phyloP scores from a whole-genome alignment of 495 filamentous ascomycete genomes.

The Poronia punctata region DNA sequence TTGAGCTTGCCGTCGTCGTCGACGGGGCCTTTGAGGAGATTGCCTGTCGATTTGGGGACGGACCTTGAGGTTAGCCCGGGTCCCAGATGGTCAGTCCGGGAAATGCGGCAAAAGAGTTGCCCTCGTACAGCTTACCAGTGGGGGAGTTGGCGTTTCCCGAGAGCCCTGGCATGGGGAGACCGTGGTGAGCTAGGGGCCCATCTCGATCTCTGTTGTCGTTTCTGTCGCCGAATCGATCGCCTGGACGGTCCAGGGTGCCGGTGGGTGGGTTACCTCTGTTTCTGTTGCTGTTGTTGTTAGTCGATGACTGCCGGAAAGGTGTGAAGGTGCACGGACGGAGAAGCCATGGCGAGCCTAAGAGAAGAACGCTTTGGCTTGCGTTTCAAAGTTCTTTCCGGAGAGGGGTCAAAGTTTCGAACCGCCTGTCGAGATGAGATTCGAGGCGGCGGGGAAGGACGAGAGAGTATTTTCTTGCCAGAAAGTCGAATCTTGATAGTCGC shows the following conservation, averaged over 20 bases:
- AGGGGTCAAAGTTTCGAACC: slow-evolving; percentile 1
- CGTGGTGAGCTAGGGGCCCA: slow-evolving; percentile 2
- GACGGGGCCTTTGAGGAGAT: slow-evolving; percentile 31
- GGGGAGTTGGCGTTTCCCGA: slow-evolving; percentile 29
- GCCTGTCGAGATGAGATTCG: slow-evolving; percentile 8
- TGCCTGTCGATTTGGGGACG: slow-evolving; percentile 13
- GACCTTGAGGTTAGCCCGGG: slow-evolving; percentile 6
- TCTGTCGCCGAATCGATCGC: slow-evolving; percentile 9
- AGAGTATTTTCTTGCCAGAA: slow-evolving; percentile 11
- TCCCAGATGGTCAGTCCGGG: background rate
- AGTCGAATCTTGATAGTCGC: slow-evolving; percentile 2
- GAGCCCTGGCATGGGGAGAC: slow-evolving; percentile 28
- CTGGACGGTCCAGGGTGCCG: slow-evolving; percentile 7
- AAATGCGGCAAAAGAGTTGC: too few species aligned
- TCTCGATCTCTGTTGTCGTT: slow-evolving; percentile 5
- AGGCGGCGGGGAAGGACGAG: slow-evolving; percentile 15
- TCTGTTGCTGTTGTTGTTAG: slow-evolving; percentile 6
- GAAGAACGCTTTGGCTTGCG: slow-evolving; percentile 17
- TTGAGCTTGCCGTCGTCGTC: slow-evolving; percentile 35
- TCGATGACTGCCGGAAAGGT: background rate
- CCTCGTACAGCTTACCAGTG: slow-evolving; percentile 24
- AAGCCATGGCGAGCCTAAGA: slow-evolving; percentile 22
- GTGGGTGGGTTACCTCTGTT: slow-evolving; percentile 9
- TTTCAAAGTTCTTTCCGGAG: slow-evolving; percentile 4
- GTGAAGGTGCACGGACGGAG: slow-evolving; percentile 16